Evolutionary conservation across 306 rosid species (phyloP), one percentile per base, ranked within the genome.

Genomic region (Lotus japonicus): DNA sequence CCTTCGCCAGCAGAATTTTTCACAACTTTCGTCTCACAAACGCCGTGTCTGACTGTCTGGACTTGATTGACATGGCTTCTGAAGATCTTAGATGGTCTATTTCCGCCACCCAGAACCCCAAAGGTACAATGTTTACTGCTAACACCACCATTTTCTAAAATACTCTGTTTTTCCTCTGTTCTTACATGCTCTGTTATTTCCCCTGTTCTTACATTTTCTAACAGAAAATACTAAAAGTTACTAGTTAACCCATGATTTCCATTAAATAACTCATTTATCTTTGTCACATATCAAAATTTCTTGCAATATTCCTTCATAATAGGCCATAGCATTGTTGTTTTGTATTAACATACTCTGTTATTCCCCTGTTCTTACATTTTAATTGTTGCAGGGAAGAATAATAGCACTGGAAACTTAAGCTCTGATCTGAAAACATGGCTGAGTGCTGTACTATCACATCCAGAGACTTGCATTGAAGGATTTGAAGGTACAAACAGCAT

Each of bases 381-480:
- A n/a, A n/a, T n/a, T n/a, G n/a, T n/a, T 31, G 12, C 19, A 94
- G 99, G 81, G 8, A 85, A 85, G 45, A 57, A 74, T 11, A 85
- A 90, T 67, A 63, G 96, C 33, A 90, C 96, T 0, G 97, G 99
- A 51, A 66, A 88, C 36, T 23, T 85, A 19, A 82, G 92, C 17
- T 85, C 90, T 7, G 97, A 94, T 78, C 70, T 94, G 57, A 85
- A 83, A 46, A 88, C 99, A 64, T 94, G 99, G 99, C 60, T 94
- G 41, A 94, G 99, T 52, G 96, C 95, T 4, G 86, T 79, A 11
- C 73, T 87, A 1, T 65, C 83, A 5, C 83, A 82, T 66, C 97
- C 88, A 43, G 92, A 87, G 31, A 90, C 99, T 11, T 94, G 99
- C 77, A 70, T 70, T 64, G 97, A 86, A 0, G 99, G 96, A 45